phyloP scores from a whole-genome alignment of 768 basidiomycete species.

The Neoboletus brunneissimus region DNA sequence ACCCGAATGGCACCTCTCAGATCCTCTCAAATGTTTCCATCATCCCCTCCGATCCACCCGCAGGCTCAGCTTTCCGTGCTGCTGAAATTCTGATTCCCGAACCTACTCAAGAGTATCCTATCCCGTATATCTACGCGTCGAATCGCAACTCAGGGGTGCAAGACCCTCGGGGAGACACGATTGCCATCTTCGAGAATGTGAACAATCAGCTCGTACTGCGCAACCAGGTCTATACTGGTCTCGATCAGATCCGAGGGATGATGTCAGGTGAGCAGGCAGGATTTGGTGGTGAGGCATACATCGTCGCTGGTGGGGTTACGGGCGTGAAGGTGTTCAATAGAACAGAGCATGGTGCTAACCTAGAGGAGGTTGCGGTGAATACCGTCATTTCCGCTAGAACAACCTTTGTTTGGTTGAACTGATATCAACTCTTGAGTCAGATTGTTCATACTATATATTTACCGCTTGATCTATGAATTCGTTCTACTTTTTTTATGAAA shows the following conservation, averaged over 20 bases:
- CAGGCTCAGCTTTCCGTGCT: constrained; percentile 44
- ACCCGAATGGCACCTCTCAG: constrained; percentile 49
- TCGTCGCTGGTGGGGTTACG: constrained; percentile 53
- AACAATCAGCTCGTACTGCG: constrained; percentile 39
- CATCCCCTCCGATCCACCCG: constrained; percentile 40
- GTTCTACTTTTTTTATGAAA: neutral
- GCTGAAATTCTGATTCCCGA: constrained; percentile 63
- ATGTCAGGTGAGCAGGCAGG: constrained; percentile 46
- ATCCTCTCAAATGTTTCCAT: constrained; percentile 51
- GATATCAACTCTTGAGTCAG: neutral
- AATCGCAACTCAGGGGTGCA: constrained; percentile 59
- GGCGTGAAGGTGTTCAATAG: constrained; percentile 58
- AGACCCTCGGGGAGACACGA: constrained; percentile 57
- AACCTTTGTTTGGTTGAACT: constrained; percentile 44
- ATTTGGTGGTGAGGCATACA: constrained; percentile 46
- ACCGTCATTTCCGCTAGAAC: constrained; percentile 49
- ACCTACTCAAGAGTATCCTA: constrained; percentile 44
- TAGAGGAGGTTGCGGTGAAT: constrained; percentile 53
- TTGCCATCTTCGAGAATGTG: constrained; percentile 57
- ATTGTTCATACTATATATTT: neutral
- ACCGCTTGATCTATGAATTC: too few relatives aligned
- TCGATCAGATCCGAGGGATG: constrained; percentile 67
- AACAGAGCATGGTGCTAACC: constrained; percentile 53
- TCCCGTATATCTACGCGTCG: constrained; percentile 60
- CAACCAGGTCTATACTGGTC: constrained; percentile 58